Base-by-base conservation (phyloP, 106 monocot species). In the Chionographis japonica region DNA sequence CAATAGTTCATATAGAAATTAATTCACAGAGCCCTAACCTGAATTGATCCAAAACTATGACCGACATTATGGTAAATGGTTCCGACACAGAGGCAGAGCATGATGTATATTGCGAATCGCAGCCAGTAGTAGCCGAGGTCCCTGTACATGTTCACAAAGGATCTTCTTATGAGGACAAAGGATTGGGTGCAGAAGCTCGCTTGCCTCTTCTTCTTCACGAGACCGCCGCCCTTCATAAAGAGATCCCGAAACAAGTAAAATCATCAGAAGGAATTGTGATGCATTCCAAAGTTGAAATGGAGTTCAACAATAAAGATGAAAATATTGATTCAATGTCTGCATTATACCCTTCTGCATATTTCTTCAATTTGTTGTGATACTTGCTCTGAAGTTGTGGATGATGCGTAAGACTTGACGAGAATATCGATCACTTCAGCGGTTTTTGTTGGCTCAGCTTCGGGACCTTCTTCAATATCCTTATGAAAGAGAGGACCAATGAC, bases 81-180 rank as follows among this genome's bases (percentile, higher is more conserved):
- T 58, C 84, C 88, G 5, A 84, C 72, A 35, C 68, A 67, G 16
- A 88, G 37, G 67, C 80, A 77, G 12, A 88, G 73, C 0, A 52
- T 68, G 8, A 87, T 39, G 46, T 83, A 87, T 16, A 87, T 77
- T 1, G 62, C 77, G 37, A 88, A 78, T 2, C 88, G 69, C 39
- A 88, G 40, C 84, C 88, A 84, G 46, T 88, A 88, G 41, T 88
- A 88, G 17, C 88, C 88, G 17, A 78, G 17, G 58, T 88, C 88
- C 65, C 88, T 73, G 60, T 66, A 78, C 88, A 88, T 88, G 74
- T 88, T 88, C 39, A 84, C 72, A 12, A 81, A 77, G 36, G 88
- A 88, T 72, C 88, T 77, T 40, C 68, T 74, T 4, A 83, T 78
- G 54, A 88, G 84, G 15, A 87, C 80, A 9, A 64, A 15, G 1